Conservation (phyloP, 2,329 filamentous ascomycete species). For the Akanthomyces lecanii region DNA sequence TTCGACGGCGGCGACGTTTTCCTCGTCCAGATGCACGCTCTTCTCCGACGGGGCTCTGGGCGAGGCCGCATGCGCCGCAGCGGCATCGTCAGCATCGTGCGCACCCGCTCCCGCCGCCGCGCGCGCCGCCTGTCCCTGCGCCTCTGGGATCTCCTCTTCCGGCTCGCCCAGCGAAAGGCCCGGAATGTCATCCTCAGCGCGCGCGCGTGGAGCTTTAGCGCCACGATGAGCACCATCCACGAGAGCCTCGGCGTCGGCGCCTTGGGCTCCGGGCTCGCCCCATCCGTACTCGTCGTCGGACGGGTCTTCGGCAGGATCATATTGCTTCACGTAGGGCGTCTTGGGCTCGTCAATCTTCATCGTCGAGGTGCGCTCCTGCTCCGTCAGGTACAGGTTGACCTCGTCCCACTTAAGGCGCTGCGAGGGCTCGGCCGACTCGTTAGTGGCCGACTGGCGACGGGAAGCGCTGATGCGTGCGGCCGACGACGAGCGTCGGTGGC, state of each 20-base stretch:
- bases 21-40: conserved; percentile 74
- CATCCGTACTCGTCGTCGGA: conserved; percentile 66
- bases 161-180: conserved; percentile 89
- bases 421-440: conserved; percentile 47
- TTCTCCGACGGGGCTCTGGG: conserved; percentile 48
- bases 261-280: conserved; percentile 21
- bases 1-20: conserved; percentile 54
- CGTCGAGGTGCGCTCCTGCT: conserved; percentile 89
- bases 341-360: conserved; percentile 99
- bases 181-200: conserved; percentile 72
- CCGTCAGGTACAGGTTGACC: conserved; percentile 92
- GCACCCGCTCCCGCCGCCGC: not conserved
- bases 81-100: not conserved
- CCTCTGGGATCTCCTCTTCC: conserved; percentile 61
- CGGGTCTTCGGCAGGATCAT: conserved; percentile 84
- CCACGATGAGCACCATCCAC: conserved; percentile 27
- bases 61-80: conserved; percentile 23
- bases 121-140: conserved; percentile 29
- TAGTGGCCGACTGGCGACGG: conserved; percentile 64
- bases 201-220: conserved; percentile 35
- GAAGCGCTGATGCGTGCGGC: conserved; percentile 58
- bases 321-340: conserved; percentile 90
- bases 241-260: conserved; percentile 18
- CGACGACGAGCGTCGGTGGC: conserved; percentile 76
- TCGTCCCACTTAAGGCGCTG: conserved; percentile 97